A percentile compares a stretch with the other conserved stretches of the same genome.
Evolutionary conservation across 768 basidiomycete species (phyloP).

Genomic region (Tricholoma bakamatsutake): DNA sequence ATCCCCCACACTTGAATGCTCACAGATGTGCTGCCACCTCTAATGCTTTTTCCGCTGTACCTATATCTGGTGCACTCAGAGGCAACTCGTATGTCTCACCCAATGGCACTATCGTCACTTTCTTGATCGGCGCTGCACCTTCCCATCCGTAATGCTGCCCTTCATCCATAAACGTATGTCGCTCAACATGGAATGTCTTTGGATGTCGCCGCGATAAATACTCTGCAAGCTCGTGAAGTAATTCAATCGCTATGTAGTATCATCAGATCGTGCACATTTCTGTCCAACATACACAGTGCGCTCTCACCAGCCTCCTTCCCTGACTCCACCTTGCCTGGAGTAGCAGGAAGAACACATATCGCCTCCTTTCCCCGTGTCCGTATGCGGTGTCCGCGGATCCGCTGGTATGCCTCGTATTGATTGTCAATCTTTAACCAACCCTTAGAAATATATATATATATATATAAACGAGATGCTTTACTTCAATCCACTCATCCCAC

Average conservation of each 20-base stretch:
- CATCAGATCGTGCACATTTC: too few species aligned
- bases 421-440: slow-evolving; percentile 58
- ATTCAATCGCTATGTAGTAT: slow-evolving; percentile 63
- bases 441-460: too few species aligned
- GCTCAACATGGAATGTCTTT: slow-evolving; percentile 42
- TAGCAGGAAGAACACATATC: slow-evolving; percentile 44
- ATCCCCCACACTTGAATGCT: too few species aligned
- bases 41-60: slow-evolving; percentile 48
- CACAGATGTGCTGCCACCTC: slow-evolving; percentile 57
- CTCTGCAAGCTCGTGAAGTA: slow-evolving; percentile 63
- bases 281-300: too few species aligned
- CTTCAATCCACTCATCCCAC: slow-evolving; percentile 73
- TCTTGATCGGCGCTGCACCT: slow-evolving; percentile 43
- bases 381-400: slow-evolving; percentile 53
- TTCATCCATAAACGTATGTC: slow-evolving; percentile 30
- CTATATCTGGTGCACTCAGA: slow-evolving; percentile 24
- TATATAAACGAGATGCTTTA: too few species aligned
- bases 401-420: slow-evolving; percentile 47
- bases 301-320: slow-evolving; percentile 34
- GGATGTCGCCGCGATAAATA: slow-evolving; percentile 63
- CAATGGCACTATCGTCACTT: slow-evolving; percentile 45
- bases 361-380: slow-evolving; percentile 41
- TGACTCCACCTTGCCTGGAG: slow-evolving; percentile 33
- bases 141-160: slow-evolving; percentile 29
- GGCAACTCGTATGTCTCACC: slow-evolving; percentile 47